Percentiles rank a stretch among this genome's conserved stretches.
Evolutionary conservation across 1,139 yeast species (phyloP).

Genomic region (Magnusiomyces suaveolens): DNA sequence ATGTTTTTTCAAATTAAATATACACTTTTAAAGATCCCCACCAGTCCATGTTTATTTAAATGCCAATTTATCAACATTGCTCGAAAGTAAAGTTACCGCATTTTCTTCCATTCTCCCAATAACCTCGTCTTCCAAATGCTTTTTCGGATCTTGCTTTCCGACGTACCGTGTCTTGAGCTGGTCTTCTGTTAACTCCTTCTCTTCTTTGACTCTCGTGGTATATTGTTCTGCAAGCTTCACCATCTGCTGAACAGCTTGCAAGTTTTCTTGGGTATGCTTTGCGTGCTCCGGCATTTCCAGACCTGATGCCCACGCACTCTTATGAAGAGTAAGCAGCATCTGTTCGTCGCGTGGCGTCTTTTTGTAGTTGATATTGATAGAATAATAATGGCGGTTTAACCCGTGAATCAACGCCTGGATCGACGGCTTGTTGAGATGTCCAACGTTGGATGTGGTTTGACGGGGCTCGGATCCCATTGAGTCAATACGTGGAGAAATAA

Average conservation of each 20-base stretch:
- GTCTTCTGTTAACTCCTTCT: slow-evolving; percentile 77
- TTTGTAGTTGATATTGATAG: slow-evolving; percentile 87
- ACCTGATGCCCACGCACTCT: slow-evolving; percentile 94
- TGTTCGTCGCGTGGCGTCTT: slow-evolving; percentile 88
- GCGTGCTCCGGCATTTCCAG: slow-evolving; percentile 69
- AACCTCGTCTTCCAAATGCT: slow-evolving; percentile 89
- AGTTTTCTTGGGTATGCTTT: slow-evolving; percentile 65
- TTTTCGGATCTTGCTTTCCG: slow-evolving; percentile 98
- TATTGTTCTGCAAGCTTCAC: slow-evolving; percentile 87
- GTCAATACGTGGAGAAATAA: slow-evolving; percentile 76
- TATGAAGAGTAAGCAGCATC: slow-evolving; percentile 89
- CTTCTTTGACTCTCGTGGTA: slow-evolving; percentile 86
- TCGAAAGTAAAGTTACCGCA: slow-evolving; percentile 74
- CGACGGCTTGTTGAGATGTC: slow-evolving; percentile 93
- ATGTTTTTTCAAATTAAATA: no score
- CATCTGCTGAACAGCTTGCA: slow-evolving; percentile 66
- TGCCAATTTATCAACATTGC: slow-evolving; percentile 72
- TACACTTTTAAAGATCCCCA: no score
- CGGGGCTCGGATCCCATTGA: slow-evolving; percentile 98
- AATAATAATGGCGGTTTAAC: slow-evolving; percentile 90
- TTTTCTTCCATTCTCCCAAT: slow-evolving; percentile 81
- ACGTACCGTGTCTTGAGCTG: slow-evolving; percentile 92
- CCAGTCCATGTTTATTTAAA: slow-evolving; percentile 31
- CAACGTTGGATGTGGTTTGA: slow-evolving; percentile 92
- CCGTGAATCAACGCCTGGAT: slow-evolving; percentile 97